phyloP scores from a whole-genome alignment of 345 rosid genomes.

The Gossypium australe region DNA sequence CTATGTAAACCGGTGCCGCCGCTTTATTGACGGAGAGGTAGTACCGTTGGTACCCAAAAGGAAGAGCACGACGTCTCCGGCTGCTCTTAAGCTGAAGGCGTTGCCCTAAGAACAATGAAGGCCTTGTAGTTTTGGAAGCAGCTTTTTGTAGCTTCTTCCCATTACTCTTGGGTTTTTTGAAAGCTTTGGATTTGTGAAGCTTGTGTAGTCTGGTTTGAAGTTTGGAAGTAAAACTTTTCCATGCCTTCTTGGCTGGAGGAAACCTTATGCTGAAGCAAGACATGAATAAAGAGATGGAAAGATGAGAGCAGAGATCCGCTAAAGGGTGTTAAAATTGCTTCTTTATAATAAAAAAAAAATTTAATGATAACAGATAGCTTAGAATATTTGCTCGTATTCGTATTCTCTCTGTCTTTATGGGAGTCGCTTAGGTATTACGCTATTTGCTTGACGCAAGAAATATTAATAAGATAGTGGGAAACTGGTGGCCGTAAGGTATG shows the following conservation, averaged over 20 bases:
- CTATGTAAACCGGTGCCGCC: constrained; percentile 42
- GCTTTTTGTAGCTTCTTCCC: not conserved
- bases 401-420: constrained; percentile 9
- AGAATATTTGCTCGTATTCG: constrained; percentile 9
- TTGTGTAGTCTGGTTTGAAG: constrained; percentile 42
- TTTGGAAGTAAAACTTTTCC: constrained; percentile 63
- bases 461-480: not conserved
- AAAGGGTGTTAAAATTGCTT: not conserved
- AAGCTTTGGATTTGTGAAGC: constrained; percentile 35
- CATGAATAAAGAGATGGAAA: constrained; percentile 24
- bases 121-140: not conserved
- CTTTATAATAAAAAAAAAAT: not conserved
- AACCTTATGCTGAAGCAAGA: constrained; percentile 48
- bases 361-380: not conserved
- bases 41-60: constrained; percentile 14
- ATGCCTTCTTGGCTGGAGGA: constrained; percentile 59
- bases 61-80: constrained; percentile 30
- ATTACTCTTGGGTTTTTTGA: constrained; percentile 25
- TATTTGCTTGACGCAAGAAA: not conserved
- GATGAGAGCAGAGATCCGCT: not conserved
- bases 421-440: constrained; percentile 41
- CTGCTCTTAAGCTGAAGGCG: constrained; percentile 7
- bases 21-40: constrained; percentile 32
- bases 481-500: not conserved
- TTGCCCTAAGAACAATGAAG: constrained; percentile 12